A percentile compares a stretch with the other conserved stretches of the same genome.
Conservation (phyloP, 352 stramenopile species). For the Phytophthora tubulina region DNA sequence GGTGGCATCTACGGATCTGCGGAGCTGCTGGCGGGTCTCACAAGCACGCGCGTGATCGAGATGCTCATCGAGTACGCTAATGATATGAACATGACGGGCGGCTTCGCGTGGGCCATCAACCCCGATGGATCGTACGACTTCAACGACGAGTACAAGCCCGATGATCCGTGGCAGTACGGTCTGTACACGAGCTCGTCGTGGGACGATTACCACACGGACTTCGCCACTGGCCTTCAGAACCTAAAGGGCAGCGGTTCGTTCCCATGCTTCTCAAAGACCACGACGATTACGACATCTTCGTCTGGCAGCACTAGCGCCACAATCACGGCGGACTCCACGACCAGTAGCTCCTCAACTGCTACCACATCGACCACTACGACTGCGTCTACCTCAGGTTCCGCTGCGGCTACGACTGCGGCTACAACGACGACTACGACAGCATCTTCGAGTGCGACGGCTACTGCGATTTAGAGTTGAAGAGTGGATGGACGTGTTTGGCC, state of each 20-base stretch:
- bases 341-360: slow-evolving; percentile 25
- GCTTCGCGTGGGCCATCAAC: slow-evolving; percentile 86
- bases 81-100: slow-evolving; percentile 73
- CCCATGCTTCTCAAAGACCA: slow-evolving; percentile 67
- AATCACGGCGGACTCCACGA: slow-evolving; percentile 37
- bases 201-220: slow-evolving; percentile 78
- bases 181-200: slow-evolving; percentile 78
- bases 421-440: slow-evolving; percentile 28
- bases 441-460: slow-evolving; percentile 31
- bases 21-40: slow-evolving; percentile 64
- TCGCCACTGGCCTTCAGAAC: slow-evolving; percentile 61
- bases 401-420: slow-evolving; percentile 17
- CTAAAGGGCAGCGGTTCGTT: slow-evolving; percentile 82
- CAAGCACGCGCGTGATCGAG: slow-evolving; percentile 79
- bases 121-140: slow-evolving; percentile 80
- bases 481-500: slow-evolving; percentile 15
- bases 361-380: slow-evolving; percentile 37
- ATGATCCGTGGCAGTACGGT: slow-evolving; percentile 74
- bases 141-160: slow-evolving; percentile 74
- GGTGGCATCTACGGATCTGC: slow-evolving; percentile 79
- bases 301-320: slow-evolving; percentile 46
- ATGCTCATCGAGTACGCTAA: slow-evolving; percentile 77
- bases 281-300: slow-evolving; percentile 32
- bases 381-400: slow-evolving; percentile 28
- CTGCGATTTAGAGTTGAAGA: slow-evolving; percentile 37